Conservation (phyloP, 2,329 filamentous ascomycete species). For the Hortaea werneckii region DNA sequence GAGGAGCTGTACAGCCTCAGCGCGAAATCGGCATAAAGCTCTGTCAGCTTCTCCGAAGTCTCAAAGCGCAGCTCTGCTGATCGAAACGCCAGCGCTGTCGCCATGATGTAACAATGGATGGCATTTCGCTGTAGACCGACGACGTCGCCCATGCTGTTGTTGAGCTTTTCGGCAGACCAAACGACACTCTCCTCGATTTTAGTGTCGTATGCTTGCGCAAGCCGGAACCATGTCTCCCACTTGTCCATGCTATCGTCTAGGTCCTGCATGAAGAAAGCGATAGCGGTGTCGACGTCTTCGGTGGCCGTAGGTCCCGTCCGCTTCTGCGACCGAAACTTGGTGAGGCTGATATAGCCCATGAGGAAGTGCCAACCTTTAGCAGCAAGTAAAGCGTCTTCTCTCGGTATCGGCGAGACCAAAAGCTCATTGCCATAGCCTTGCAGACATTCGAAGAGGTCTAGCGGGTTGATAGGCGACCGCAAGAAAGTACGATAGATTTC, state of each 20-base stretch:
- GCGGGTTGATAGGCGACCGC: slow-evolving; percentile 72
- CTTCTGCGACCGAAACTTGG: slow-evolving; percentile 73
- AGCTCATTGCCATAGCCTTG: slow-evolving; percentile 67
- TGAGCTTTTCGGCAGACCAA: slow-evolving; percentile 86
- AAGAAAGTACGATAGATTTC: slow-evolving; percentile 73
- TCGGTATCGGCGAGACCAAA: slow-evolving; percentile 50
- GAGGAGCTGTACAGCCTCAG: slow-evolving; percentile 59
- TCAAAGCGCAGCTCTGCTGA: slow-evolving; percentile 45
- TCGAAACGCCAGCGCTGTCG: slow-evolving; percentile 51
- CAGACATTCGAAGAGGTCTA: slow-evolving; percentile 69
- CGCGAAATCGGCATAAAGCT: slow-evolving; percentile 59
- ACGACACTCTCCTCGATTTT: slow-evolving; percentile 79
- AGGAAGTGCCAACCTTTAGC: slow-evolving; percentile 86
- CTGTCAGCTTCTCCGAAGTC: slow-evolving; percentile 48
- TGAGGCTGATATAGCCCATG: slow-evolving; percentile 76
- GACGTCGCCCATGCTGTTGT: slow-evolving; percentile 66
- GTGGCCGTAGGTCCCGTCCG: slow-evolving; percentile 63
- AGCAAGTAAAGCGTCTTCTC: slow-evolving; percentile 60
- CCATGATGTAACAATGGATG: slow-evolving; percentile 69
- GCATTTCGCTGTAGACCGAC: slow-evolving; percentile 66
- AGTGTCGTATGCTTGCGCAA: slow-evolving; percentile 79
- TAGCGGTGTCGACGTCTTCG: slow-evolving; percentile 72
- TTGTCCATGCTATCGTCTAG: slow-evolving; percentile 70
- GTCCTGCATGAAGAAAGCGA: slow-evolving; percentile 70
- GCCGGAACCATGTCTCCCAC: slow-evolving; percentile 85